phyloP scores from a whole-genome alignment of 495 filamentous ascomycete species.

The Xylaria sp. region DNA sequence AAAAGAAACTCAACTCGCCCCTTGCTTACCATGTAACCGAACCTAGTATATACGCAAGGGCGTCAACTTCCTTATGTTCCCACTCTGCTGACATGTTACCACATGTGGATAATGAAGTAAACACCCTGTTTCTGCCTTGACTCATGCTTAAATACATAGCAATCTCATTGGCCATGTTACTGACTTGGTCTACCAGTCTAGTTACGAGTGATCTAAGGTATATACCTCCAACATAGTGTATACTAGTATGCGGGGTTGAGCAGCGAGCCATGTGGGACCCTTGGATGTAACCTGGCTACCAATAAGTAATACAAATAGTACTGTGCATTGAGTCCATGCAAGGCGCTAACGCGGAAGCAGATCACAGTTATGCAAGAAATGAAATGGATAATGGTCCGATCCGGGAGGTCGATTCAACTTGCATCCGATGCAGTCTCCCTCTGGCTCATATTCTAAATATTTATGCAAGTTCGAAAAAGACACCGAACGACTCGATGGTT shows the following conservation, averaged over 20 bases:
- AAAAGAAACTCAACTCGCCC: neutral
- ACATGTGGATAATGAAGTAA: neutral
- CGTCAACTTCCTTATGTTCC: neutral
- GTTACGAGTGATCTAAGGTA: neutral
- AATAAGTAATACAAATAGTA: constrained; percentile 1
- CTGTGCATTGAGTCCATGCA: neutral
- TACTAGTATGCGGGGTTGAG: constrained; percentile 4
- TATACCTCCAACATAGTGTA: too few relatives aligned
- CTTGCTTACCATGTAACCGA: neutral
- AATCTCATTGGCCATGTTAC: neutral
- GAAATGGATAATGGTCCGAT: neutral
- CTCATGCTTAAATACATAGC: neutral
- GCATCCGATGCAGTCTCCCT: neutral
- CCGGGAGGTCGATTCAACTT: neutral
- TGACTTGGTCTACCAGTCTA: neutral
- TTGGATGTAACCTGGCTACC: neutral
- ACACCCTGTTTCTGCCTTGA: neutral
- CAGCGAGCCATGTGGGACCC: neutral
- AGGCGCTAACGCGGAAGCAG: neutral
- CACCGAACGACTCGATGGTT: neutral
- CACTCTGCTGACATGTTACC: neutral
- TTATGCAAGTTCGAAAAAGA: neutral
- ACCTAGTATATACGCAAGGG: neutral
- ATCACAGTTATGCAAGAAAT: neutral
- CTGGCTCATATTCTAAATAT: too few relatives aligned